Percentiles rank a stretch among this genome's conserved stretches.
Conservation (phyloP, 257 asterid species). For the Coffea canephora region DNA sequence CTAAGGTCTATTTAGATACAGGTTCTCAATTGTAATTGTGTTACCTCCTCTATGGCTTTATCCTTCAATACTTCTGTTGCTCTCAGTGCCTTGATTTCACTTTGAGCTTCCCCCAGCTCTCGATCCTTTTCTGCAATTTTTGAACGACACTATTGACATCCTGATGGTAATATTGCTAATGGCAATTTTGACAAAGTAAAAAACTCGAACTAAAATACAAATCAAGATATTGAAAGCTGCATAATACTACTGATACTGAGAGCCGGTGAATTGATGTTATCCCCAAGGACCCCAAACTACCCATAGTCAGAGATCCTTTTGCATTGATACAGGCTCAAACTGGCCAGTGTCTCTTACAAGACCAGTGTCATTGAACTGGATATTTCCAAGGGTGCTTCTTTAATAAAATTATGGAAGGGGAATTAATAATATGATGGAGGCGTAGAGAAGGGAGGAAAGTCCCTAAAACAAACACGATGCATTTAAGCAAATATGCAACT, state of each 20-base stretch:
- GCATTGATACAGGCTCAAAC: background rate
- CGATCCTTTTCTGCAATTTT: conserved; percentile 62
- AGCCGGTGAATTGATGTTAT: too few relatives aligned
- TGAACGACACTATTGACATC: background rate
- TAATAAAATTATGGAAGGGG: too few relatives aligned
- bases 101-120: conserved; percentile 57
- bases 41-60: conserved; percentile 81
- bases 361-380: too few relatives aligned
- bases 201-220: background rate
- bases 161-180: background rate
- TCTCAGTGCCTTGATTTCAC: conserved; percentile 66
- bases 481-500: too few relatives aligned
- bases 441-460: too few relatives aligned
- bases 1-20: background rate
- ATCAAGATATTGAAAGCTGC: background rate
- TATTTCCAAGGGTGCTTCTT: background rate
- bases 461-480: too few relatives aligned
- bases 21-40: background rate
- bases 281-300: too few relatives aligned
- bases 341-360: background rate
- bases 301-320: too few relatives aligned
- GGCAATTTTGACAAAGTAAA: background rate
- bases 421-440: too few relatives aligned
- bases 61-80: conserved; percentile 67
- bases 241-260: too few relatives aligned